These are phyloP conservation scores for Umbelopsis sp. DNA, from an alignment of 371 early-diverging fungal species.

Conservation along the genomic window DNA sequence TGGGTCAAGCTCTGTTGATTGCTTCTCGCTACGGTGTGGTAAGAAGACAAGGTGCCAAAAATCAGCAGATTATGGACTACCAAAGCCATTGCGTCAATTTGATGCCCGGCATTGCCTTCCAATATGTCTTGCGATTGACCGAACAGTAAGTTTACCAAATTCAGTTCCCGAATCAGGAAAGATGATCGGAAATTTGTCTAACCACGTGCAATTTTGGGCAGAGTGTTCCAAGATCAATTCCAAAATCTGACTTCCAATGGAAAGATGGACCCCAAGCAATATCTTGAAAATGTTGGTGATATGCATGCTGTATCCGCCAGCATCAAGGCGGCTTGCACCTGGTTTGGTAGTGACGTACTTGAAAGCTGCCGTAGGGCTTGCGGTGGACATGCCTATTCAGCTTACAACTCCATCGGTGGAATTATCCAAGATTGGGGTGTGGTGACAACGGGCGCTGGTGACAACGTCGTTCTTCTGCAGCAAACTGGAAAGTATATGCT, in stretches of 20 bases:
- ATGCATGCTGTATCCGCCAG: constrained; percentile 66
- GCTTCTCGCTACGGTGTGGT: constrained; percentile 70
- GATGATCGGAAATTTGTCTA: background rate
- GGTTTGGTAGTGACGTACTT: constrained; percentile 63
- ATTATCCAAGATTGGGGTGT: constrained; percentile 70
- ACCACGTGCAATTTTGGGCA: constrained; percentile 20
- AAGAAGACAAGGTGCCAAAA: constrained; percentile 66
- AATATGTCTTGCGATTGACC: constrained; percentile 49
- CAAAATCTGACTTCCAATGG: constrained; percentile 38
- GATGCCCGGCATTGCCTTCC: constrained; percentile 61
- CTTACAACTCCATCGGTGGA: constrained; percentile 69
- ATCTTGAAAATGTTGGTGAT: constrained; percentile 60
- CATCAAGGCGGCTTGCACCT: constrained; percentile 57
- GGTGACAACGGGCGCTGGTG: constrained; percentile 75
- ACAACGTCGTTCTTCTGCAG: constrained; percentile 69
- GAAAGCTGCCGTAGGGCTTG: constrained; percentile 63
- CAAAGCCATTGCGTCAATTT: constrained; percentile 64
- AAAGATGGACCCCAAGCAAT: constrained; percentile 45
- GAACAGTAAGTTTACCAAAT: background rate
- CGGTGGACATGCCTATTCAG: constrained; percentile 67
- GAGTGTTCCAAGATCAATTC: constrained; percentile 34
- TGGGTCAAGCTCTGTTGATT: constrained; percentile 64
- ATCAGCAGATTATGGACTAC: constrained; percentile 75
- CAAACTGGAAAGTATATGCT: constrained; percentile 61
- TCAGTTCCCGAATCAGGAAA: too few species aligned